Conservation (phyloP, 495 filamentous ascomycete genomes). For the Jackrogersella multiformis region DNA sequence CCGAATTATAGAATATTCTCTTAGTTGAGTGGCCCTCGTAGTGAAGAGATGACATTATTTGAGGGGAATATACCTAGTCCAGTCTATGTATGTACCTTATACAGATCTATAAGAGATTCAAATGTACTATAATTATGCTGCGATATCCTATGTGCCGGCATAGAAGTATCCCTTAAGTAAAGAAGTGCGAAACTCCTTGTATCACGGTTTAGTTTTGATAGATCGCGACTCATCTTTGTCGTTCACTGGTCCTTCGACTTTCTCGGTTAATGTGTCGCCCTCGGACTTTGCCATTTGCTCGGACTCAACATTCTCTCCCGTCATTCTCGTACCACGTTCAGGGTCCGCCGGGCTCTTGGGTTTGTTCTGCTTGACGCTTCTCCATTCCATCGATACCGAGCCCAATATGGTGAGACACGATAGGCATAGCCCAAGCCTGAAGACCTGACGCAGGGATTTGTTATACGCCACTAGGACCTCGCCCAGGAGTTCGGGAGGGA, state of each 20-base stretch:
- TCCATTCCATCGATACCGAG: constrained; percentile 73
- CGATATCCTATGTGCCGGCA: background rate
- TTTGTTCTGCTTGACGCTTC: constrained; percentile 71
- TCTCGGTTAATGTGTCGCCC: constrained; percentile 9
- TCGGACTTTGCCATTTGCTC: constrained; percentile 18
- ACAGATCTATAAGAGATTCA: background rate
- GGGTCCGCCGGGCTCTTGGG: constrained; percentile 13
- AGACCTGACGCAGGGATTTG: constrained; percentile 67
- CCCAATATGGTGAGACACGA: constrained; percentile 66
- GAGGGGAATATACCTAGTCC: constrained; percentile 1
- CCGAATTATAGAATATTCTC: background rate
- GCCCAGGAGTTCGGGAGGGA: constrained; percentile 55
- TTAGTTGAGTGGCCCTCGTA: background rate
- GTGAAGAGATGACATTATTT: background rate
- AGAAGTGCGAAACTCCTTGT: background rate
- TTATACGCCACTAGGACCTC: constrained; percentile 73
- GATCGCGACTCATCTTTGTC: background rate
- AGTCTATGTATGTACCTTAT: background rate
- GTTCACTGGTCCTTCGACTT: background rate
- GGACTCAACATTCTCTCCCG: background rate
- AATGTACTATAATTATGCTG: background rate
- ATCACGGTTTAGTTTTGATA: background rate
- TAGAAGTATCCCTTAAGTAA: background rate
- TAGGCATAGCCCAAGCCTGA: constrained; percentile 71
- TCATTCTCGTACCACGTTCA: background rate